phyloP scores from a whole-genome alignment of 2,329 filamentous ascomycete species.

The Phyllosticta ampelicida region DNA sequence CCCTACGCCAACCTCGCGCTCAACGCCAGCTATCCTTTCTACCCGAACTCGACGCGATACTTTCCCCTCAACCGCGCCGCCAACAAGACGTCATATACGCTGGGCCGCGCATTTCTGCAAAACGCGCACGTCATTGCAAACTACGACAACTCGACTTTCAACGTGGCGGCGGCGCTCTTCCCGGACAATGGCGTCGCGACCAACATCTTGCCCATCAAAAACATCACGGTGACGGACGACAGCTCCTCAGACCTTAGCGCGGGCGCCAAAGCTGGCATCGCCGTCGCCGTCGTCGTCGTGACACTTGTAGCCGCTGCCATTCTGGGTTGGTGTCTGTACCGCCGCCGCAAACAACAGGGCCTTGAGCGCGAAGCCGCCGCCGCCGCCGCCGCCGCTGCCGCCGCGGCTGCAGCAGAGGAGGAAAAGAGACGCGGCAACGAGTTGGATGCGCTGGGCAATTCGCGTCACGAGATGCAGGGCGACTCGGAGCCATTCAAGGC shows the following conservation, averaged over 20 bases:
- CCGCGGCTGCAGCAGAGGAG: background rate
- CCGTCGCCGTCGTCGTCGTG: constrained; percentile 15
- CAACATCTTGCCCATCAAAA: constrained; percentile 26
- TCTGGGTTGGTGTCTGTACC: constrained; percentile 13
- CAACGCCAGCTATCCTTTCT: constrained; percentile 15
- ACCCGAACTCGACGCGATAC: constrained; percentile 19
- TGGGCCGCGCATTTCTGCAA: constrained; percentile 31
- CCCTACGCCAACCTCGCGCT: constrained; percentile 31
- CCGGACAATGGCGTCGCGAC: constrained; percentile 30
- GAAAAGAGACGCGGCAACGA: background rate
- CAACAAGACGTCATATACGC: constrained; percentile 27
- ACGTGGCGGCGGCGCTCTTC: constrained; percentile 45
- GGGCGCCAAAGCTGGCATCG: constrained; percentile 20
- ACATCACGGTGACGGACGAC: background rate
- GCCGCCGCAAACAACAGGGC: constrained; percentile 6
- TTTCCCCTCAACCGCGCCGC: constrained; percentile 29
- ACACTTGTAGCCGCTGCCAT: constrained; percentile 12
- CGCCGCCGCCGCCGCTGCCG: background rate
- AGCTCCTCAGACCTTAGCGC: constrained; percentile 12
- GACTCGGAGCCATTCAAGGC: background rate
- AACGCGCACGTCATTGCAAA: constrained; percentile 32
- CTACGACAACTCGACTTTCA: constrained; percentile 22
- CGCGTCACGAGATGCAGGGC: constrained; percentile 6
- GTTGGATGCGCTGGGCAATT: constrained; percentile 1
- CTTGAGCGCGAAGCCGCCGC: background rate